Conservation (phyloP, 257 asterid genomes). For the Datura wrightii region DNA sequence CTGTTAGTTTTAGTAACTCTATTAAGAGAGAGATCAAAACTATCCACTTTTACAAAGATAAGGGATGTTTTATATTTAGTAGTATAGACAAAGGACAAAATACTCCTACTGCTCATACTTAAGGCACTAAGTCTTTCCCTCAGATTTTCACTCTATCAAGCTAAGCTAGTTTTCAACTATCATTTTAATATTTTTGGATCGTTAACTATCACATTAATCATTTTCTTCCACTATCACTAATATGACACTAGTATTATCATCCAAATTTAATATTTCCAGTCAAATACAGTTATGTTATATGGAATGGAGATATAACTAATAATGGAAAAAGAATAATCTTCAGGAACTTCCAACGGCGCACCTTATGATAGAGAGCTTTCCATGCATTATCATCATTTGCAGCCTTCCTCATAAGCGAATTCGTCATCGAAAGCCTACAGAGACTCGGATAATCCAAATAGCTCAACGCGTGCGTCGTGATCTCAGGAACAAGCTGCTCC, state of each 20-base stretch:
- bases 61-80: background rate
- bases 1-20: background rate
- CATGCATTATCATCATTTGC: constrained; percentile 98
- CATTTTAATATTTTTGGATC: background rate
- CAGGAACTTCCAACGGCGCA: constrained; percentile 28
- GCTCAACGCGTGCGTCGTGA: constrained; percentile 92
- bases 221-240: background rate
- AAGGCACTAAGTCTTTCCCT: background rate
- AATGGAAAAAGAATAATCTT: background rate
- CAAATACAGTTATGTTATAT: background rate
- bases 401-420: constrained; percentile 91
- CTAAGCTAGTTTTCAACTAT: background rate
- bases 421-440: constrained; percentile 96
- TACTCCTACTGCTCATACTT: background rate
- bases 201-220: background rate
- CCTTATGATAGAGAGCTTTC: constrained; percentile 97
- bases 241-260: background rate
- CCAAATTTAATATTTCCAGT: background rate
- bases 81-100: background rate
- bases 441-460: constrained; percentile 95
- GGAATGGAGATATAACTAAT: background rate
- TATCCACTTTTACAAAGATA: background rate
- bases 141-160: background rate
- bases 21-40: background rate
- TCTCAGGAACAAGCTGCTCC: constrained; percentile 99